Evolutionary conservation across 2,329 filamentous ascomycete genomes (phyloP).

Genomic region (Aspergillus sp.): DNA sequence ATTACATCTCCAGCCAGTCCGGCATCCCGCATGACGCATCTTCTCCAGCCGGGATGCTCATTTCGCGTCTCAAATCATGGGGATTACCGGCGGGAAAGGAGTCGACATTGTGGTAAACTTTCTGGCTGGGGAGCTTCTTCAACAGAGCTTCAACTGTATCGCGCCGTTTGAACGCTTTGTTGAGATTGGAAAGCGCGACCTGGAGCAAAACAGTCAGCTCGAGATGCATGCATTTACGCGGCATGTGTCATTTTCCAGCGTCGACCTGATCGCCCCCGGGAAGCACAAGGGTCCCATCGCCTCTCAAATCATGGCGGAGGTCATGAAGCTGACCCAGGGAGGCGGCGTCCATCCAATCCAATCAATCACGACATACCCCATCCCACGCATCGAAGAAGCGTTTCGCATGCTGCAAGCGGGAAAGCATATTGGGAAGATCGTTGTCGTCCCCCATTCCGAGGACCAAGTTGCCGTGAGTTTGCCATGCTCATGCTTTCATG

Average conservation of each 20-base stretch:
- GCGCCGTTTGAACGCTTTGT: slow-evolving; percentile 34
- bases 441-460: background rate
- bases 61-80: slow-evolving; percentile 1
- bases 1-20: background rate
- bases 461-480: too few species aligned
- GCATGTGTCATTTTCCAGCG: background rate
- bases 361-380: background rate
- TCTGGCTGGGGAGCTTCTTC: slow-evolving; percentile 5
- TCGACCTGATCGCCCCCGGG: background rate
- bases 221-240: background rate
- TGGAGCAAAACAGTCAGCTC: slow-evolving; percentile 27
- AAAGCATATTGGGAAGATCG: background rate
- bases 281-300: background rate
- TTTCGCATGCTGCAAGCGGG: background rate
- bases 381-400: background rate
- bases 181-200: slow-evolving; percentile 27
- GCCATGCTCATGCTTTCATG: too few species aligned
- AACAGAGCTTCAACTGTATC: slow-evolving; percentile 5
- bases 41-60: background rate
- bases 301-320: background rate
- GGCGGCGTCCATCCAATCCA: background rate
- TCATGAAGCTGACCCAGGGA: background rate
- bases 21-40: background rate
- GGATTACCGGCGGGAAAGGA: slow-evolving; percentile 1
- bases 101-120: slow-evolving; percentile 8